Evolutionary conservation across 768 basidiomycete genomes (phyloP).

Genomic region (Gloeophyllum trabeum): DNA sequence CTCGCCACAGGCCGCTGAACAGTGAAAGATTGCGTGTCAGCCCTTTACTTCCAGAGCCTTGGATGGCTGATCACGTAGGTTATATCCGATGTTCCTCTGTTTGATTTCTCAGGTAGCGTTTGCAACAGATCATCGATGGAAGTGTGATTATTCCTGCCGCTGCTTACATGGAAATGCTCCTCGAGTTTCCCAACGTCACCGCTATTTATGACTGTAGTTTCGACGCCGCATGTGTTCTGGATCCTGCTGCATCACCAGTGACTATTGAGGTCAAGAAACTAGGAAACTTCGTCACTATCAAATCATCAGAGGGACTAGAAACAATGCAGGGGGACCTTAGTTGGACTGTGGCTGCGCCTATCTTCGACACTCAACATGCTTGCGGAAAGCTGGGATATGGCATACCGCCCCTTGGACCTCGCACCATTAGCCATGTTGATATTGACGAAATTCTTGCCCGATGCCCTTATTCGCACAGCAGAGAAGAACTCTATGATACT

Average conservation of each 20-base stretch:
- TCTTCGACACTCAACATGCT: conserved; percentile 3
- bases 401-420: not conserved
- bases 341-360: conserved; percentile 2
- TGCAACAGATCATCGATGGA: not conserved
- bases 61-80: conserved; percentile 2
- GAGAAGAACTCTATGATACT: conserved; percentile 3
- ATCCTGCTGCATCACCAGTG: conserved; percentile 1
- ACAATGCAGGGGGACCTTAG: conserved; percentile 2
- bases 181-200: not conserved
- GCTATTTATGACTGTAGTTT: conserved; percentile 5
- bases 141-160: conserved; percentile 6
- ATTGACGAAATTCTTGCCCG: not conserved
- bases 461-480: not conserved
- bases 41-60: not conserved
- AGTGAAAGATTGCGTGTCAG: not conserved
- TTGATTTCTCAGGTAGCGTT: too few relatives aligned
- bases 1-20: conserved; percentile 2
- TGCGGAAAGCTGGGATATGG: conserved; percentile 5
- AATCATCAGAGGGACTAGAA: conserved; percentile 1
- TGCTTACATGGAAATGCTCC: conserved; percentile 6
- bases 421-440: conserved; percentile 1
- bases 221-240: conserved; percentile 4
- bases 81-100: not conserved
- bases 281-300: conserved; percentile 1
- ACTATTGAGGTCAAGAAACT: conserved; percentile 3